Conservation (phyloP, 2,329 filamentous ascomycete species). For the Botryotinia narcissicola region DNA sequence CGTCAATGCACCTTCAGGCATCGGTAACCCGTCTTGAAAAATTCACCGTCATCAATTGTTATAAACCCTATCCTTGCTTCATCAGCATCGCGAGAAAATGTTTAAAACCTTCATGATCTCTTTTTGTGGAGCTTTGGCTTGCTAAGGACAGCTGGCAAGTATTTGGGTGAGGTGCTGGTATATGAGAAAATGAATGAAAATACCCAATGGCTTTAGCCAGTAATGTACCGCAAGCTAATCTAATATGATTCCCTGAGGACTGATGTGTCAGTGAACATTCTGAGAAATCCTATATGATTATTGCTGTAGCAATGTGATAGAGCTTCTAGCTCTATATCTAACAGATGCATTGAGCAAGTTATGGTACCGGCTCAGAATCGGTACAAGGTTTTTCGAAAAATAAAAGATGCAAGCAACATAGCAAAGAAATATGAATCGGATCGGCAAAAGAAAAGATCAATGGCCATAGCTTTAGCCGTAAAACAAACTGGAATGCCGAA, state of each 20-base stretch:
- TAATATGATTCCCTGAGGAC: not conserved
- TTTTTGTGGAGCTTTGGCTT: not conserved
- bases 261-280: not conserved
- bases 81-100: constrained; percentile 2
- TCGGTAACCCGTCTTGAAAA: not conserved
- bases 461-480: not conserved
- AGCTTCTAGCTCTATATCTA: not conserved
- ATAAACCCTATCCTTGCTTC: constrained; percentile 9
- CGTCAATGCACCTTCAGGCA: constrained; percentile 17
- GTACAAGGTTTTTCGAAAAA: not conserved
- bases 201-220: not conserved
- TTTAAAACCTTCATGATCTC: constrained; percentile 4
- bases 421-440: not conserved
- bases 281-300: not conserved
- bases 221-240: not conserved
- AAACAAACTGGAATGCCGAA: constrained; percentile 1
- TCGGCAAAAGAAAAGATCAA: not conserved
- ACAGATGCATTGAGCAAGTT: not conserved
- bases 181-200: not conserved
- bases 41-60: constrained; percentile 5
- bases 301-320: not conserved
- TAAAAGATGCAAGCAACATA: not conserved
- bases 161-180: not conserved
- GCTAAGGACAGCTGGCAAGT: constrained; percentile 16
- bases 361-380: not conserved